Conservation (phyloP, 164 flowering plant species). For the Berberis thunbergii region DNA sequence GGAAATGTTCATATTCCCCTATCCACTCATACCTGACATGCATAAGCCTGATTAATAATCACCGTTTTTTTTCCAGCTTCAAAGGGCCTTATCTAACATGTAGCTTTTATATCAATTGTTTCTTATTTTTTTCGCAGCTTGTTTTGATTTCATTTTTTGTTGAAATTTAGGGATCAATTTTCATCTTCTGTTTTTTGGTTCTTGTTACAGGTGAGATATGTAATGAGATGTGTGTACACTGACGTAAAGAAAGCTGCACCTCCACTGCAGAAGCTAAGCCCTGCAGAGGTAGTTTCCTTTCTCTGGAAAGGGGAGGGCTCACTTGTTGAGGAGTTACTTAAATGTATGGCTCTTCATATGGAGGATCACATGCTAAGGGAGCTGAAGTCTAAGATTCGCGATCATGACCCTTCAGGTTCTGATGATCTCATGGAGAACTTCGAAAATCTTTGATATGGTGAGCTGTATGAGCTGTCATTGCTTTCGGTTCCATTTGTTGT, state of each 20-base stretch:
- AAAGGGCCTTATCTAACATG: too few species aligned
- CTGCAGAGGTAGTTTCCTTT: conserved; percentile 53
- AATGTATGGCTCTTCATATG: conserved; percentile 74
- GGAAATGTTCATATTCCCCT: too few species aligned
- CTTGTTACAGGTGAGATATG: conserved; percentile 80
- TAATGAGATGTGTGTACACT: conserved; percentile 77
- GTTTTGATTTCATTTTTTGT: too few species aligned
- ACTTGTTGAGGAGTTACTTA: conserved; percentile 77
- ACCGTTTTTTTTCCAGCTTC: too few species aligned
- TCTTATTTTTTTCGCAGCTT: too few species aligned
- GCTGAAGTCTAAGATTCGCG: conserved; percentile 52
- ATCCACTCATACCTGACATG: too few species aligned
- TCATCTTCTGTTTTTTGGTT: not conserved
- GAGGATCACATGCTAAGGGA: conserved; percentile 51
- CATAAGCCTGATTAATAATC: too few species aligned
- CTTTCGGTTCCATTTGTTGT: not conserved
- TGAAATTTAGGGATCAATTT: not conserved
- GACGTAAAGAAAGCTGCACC: conserved; percentile 95
- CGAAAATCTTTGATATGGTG: conserved; percentile 80
- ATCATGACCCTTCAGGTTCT: conserved; percentile 73
- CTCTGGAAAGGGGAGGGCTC: conserved; percentile 96
- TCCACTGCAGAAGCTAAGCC: conserved; percentile 70
- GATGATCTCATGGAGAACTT: conserved; percentile 55
- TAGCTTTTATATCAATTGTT: too few species aligned
- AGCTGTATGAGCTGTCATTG: conserved; percentile 10